Base-by-base conservation (phyloP, 768 basidiomycete genomes). In the Plicaturopsis crispa region DNA sequence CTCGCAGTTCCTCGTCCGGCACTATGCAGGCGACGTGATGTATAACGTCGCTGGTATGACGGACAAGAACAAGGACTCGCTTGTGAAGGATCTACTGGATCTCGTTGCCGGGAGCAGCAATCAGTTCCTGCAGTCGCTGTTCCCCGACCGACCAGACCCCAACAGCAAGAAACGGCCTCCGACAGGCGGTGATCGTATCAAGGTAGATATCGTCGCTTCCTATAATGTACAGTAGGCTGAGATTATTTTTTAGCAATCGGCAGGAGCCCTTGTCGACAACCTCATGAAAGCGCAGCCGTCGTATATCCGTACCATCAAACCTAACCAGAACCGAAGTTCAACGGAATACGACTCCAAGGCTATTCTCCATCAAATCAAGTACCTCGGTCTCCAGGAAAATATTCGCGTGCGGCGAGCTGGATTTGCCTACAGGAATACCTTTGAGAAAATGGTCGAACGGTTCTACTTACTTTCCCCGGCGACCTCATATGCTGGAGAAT, bases 241-340 rank as follows among this genome's bases (percentile, higher is more conserved):
- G 17, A 23, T 24, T 31, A 18, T 24, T 5, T 28, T 35, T 6
- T 38, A 91, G 87, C 63, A 70, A 45, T 98, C 94, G n/a, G 96
- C 96, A 20, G 81, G 87, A 38, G 93, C 92, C 5, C 76, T 99
- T 18, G 96, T 99, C 7, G 90, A 94, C 6, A 99, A 98, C 56
- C 69, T 99, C 45, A 98, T 97, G 94, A 85, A 83, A 52, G 88
- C 90, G 20, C 93, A 88, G 55, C 96, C 96, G 1, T 90, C 90
- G 17, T 99, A 99, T 61, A 99, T 99, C 47, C 88, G 96, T 40
- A 99, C 96, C 4, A 98, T 99, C 67, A 99, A 99, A 62, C 90
- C 96, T 10, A 99, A 99, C 57, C 86, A 96, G 67, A 94, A 99
- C 56, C 82, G 93, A 33, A 93, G 90, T 47, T 57, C 81, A 8